phyloP scores from a whole-genome alignment of 2,329 filamentous ascomycete genomes.

The Cordyceps pruinosa region DNA sequence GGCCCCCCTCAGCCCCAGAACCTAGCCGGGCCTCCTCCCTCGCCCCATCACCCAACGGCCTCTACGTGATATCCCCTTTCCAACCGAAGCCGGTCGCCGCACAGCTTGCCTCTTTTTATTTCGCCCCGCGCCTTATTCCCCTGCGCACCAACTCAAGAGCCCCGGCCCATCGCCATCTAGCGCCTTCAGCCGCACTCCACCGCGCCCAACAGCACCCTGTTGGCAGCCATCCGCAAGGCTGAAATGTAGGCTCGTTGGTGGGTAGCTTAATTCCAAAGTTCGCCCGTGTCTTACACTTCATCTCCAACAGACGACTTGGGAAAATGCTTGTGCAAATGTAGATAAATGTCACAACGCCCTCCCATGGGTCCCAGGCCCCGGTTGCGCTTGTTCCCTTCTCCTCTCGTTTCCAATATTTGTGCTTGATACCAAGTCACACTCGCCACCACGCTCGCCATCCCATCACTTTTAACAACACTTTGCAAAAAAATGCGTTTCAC shows the following conservation, averaged over 20 bases:
- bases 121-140: not conserved
- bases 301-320: not conserved
- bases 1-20: too few relatives aligned
- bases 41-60: too few relatives aligned
- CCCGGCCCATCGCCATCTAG: not conserved
- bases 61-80: too few relatives aligned
- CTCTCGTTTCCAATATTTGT: not conserved
- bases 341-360: not conserved
- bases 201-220: not conserved
- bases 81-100: too few relatives aligned
- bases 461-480: too few relatives aligned
- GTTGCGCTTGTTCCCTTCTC: not conserved
- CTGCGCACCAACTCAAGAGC: not conserved
- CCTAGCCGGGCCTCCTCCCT: too few relatives aligned
- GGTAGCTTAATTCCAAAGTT: not conserved
- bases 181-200: conserved; percentile 5
- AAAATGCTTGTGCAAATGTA: not conserved
- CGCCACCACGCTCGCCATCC: too few relatives aligned
- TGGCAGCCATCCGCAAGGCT: not conserved
- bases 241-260: not conserved
- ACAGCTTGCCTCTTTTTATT: not conserved
- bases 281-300: not conserved
- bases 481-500: not conserved
- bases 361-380: not conserved
- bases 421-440: too few relatives aligned